Conservation (phyloP, 768 basidiomycete species). For the Trametes maxima region DNA sequence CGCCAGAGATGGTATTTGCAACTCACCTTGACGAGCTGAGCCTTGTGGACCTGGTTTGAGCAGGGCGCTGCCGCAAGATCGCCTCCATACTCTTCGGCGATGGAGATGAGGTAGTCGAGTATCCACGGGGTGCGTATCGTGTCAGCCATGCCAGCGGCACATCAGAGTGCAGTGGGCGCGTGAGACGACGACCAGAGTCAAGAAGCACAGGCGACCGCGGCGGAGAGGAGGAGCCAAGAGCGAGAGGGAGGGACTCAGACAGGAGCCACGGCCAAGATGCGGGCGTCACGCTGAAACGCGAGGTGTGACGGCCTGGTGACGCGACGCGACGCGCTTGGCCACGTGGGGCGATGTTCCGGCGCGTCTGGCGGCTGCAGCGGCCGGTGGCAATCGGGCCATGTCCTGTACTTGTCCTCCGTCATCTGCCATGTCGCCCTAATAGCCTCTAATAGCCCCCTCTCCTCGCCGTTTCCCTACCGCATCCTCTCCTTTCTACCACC, state of each 20-base stretch:
- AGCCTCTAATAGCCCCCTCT: background rate
- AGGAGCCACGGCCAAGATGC: too few species aligned
- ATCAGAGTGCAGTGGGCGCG: background rate
- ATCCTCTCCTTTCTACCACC: background rate
- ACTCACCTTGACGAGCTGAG: slow-evolving; percentile 59
- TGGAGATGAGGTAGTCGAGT: slow-evolving; percentile 47
- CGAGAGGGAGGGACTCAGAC: too few species aligned
- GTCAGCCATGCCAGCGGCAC: slow-evolving; percentile 37
- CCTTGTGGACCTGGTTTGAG: slow-evolving; percentile 47
- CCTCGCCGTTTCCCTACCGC: background rate
- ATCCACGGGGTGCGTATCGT: slow-evolving; percentile 57
- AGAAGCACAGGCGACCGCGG: background rate
- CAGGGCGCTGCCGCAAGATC: slow-evolving; percentile 41
- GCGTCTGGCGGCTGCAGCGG: background rate
- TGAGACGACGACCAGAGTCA: background rate
- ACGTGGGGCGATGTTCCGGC: background rate
- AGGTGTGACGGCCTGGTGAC: slow-evolving; percentile 17
- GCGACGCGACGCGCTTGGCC: slow-evolving; percentile 10
- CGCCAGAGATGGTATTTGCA: too few species aligned
- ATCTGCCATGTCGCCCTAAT: slow-evolving; percentile 13
- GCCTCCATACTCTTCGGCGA: slow-evolving; percentile 56
- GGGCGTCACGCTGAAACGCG: background rate
- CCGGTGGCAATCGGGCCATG: background rate
- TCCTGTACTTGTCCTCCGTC: background rate
- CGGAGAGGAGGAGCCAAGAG: background rate